Percentiles rank a stretch among this genome's conserved stretches.
Conservation (phyloP, 441 rosid species). For the Erodium moschatum region DNA sequence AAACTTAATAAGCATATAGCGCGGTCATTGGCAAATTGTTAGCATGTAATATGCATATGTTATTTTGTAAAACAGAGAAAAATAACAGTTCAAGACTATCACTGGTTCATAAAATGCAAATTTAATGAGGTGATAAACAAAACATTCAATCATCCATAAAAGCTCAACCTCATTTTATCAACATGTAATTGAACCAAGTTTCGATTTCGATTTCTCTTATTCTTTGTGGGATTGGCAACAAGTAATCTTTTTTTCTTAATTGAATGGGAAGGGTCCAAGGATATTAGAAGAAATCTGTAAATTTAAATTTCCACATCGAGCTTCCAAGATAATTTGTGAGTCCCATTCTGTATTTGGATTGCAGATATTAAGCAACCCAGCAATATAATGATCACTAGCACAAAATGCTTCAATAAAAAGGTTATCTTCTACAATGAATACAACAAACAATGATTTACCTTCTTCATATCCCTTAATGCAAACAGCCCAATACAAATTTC, state of each 20-base stretch:
- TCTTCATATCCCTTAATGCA: conserved; percentile 73
- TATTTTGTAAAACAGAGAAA: no score
- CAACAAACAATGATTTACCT: conserved; percentile 38
- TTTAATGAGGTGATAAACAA: background rate
- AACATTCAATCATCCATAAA: background rate
- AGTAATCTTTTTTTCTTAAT: background rate
- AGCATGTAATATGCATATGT: no score
- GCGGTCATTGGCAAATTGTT: no score
- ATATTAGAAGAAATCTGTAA: no score
- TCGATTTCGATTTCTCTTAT: background rate
- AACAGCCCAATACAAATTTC: conserved; percentile 96
- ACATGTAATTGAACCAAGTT: no score
- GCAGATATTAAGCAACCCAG: background rate
- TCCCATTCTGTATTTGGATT: background rate
- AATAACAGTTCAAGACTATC: no score
- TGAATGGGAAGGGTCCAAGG: conserved; percentile 5
- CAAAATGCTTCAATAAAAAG: conserved; percentile 1
- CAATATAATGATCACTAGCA: background rate
- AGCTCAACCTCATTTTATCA: background rate
- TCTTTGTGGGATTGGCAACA: background rate
- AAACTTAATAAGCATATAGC: background rate
- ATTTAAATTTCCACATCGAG: no score
- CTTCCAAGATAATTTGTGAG: no score
- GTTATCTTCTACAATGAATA: conserved; percentile 7
- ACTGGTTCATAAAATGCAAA: background rate